phyloP scores from a whole-genome alignment of 768 basidiomycete genomes.

The Leccinum arenicola region DNA sequence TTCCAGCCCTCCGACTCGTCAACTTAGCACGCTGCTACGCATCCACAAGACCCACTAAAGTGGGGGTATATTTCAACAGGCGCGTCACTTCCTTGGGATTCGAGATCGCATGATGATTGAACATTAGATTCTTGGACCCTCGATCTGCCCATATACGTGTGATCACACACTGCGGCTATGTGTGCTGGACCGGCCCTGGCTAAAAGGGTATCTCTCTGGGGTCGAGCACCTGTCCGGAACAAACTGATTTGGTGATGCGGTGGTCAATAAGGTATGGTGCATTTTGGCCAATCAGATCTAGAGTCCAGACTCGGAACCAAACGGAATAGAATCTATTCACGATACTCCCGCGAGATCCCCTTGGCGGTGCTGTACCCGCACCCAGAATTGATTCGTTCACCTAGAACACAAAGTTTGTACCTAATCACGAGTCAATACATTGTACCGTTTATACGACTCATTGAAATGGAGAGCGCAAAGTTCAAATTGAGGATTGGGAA shows the following conservation, averaged over 20 bases:
- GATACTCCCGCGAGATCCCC: background rate
- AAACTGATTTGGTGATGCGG: background rate
- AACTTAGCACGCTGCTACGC: background rate
- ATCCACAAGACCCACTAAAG: no score
- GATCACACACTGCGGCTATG: background rate
- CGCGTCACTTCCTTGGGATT: background rate
- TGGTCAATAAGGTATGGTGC: background rate
- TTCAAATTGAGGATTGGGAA: no score
- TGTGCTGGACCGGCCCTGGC: background rate
- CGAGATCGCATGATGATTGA: background rate
- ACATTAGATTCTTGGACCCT: background rate
- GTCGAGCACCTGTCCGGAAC: background rate
- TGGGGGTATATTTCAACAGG: background rate
- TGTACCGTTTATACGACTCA: no score
- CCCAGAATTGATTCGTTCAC: no score
- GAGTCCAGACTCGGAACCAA: background rate
- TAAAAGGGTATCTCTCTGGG: background rate
- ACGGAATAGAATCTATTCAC: no score
- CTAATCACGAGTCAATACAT: background rate
- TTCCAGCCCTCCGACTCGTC: background rate
- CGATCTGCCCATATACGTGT: background rate
- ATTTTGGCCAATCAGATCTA: no score
- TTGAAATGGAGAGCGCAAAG: no score
- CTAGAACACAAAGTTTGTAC: background rate
- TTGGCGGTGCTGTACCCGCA: no score